These are phyloP conservation scores for Fusarium sp. DNA, from an alignment of 2,329 filamentous ascomycete genomes.

Conservation along the genomic window DNA sequence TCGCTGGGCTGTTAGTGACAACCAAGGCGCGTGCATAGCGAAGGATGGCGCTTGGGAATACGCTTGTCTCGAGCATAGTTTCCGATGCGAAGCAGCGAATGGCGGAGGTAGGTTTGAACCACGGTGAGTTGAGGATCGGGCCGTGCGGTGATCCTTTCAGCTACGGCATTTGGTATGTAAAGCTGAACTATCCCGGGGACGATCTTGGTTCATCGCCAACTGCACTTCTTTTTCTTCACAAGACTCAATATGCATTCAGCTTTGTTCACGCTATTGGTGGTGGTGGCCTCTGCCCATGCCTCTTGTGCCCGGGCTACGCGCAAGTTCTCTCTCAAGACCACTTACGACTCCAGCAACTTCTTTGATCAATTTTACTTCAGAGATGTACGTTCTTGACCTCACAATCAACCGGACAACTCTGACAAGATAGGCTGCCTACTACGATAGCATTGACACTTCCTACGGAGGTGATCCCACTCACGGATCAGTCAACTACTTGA, in stretches of 20 bases:
- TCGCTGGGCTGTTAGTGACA: background rate
- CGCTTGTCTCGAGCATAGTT: background rate
- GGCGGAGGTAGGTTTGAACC: background rate
- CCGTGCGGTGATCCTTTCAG: background rate
- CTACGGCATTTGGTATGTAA: background rate
- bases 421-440: constrained; percentile 7
- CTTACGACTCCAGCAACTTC: constrained; percentile 50
- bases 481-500: constrained; percentile 70
- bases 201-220: background rate
- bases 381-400: background rate
- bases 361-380: constrained; percentile 55
- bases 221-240: background rate
- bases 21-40: background rate
- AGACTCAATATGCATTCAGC: background rate
- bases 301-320: background rate
- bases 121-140: background rate
- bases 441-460: constrained; percentile 24
- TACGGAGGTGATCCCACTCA: constrained; percentile 65
- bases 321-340: constrained; percentile 17
- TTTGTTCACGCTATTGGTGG: background rate
- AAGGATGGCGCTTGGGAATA: background rate
- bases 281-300: background rate
- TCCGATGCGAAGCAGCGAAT: background rate
- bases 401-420: background rate
- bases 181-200: background rate